Percentiles rank a stretch among this genome's conserved stretches.
Conservation (phyloP, 2,329 filamentous ascomycete genomes). For the Fusarium bactridioides region DNA sequence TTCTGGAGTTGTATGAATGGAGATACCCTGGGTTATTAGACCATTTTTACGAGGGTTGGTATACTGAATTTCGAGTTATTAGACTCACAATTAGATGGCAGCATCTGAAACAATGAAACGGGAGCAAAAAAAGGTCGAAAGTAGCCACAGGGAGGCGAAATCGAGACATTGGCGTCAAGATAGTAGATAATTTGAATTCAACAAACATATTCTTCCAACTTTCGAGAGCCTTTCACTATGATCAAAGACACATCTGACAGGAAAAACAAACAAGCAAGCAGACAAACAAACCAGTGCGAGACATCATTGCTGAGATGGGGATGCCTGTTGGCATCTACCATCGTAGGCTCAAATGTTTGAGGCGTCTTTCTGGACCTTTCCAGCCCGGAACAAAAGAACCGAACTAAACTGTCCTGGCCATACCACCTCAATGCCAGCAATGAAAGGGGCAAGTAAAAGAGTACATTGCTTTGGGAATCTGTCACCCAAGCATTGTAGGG, state of each 20-base stretch:
- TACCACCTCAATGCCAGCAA: not conserved
- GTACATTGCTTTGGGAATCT: not conserved
- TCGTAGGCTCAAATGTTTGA: not conserved
- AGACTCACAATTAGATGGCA: constrained; percentile 28
- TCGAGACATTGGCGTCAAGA: constrained; percentile 17
- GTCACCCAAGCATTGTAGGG: constrained; percentile 14
- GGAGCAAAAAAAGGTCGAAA: constrained; percentile 16
- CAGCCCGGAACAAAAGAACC: not conserved
- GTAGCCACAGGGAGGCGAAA: constrained; percentile 24
- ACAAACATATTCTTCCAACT: not conserved
- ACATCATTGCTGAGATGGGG: not conserved
- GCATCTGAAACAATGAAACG: constrained; percentile 15
- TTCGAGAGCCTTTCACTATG: not conserved
- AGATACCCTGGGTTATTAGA: constrained; percentile 35
- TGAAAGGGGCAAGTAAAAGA: constrained; percentile 18
- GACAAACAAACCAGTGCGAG: not conserved
- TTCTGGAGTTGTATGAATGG: constrained; percentile 4
- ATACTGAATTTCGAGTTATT: constrained; percentile 25
- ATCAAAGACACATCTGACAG: not conserved
- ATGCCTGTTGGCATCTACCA: not conserved
- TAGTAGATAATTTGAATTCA: constrained; percentile 23
- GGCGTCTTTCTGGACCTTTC: not conserved
- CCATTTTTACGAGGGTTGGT: constrained; percentile 27
- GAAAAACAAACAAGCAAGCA: too few relatives aligned
- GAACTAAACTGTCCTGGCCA: not conserved